Evolutionary conservation across 164 flowering plant genomes (phyloP), one percentile per base, ranked within the genome.

Genomic region (Aristolochia californica): DNA sequence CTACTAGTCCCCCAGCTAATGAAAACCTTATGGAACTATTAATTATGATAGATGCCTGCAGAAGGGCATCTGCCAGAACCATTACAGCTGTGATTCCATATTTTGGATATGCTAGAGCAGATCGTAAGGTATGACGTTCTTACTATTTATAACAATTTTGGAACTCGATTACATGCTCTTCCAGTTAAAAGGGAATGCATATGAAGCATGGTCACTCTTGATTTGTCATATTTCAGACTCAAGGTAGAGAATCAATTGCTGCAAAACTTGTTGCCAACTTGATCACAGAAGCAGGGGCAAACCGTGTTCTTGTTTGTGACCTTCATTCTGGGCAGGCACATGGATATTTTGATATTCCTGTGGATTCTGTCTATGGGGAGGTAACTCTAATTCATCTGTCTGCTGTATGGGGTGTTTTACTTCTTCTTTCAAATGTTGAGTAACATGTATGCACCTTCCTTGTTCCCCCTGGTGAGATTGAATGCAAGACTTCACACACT

Each of bases 81-180:
- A 79, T 91, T 56, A 88, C 96, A 55, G 96, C 95, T 15, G 98
- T 91, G 5, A 84, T 88, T 73, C 98, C 98, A 24, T 91, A 88
- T 73, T 91, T 91, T 78, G 96, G 98, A 57, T 91, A 91, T 79
- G 91, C 93, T 26, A 77, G 98, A 62, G 96, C 95, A 60, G 98
- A 91, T 69, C 67, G 96, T 54, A 88, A 91, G 97, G 97, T 77
- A 74, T 1, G 23, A 12, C 26, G n/a, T 20, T 28, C 16, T 47
- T 4, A 47, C 18, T 50, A 11, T 50, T 15, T 50, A 12, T 50
- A 50, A 10, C 5, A n/a, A n/a, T 24, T 3, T 20, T 23, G 26
- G 4, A 8, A 5, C 49, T 3, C 27, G 10, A 22, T 22, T 17
- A 21, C 4, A 22, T 50, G 54, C 26, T 14, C 27, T 50, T 50